These are phyloP conservation scores for Tylopilus subfusipes DNA, from an alignment of 768 basidiomycete genomes.

Conservation along the genomic window DNA sequence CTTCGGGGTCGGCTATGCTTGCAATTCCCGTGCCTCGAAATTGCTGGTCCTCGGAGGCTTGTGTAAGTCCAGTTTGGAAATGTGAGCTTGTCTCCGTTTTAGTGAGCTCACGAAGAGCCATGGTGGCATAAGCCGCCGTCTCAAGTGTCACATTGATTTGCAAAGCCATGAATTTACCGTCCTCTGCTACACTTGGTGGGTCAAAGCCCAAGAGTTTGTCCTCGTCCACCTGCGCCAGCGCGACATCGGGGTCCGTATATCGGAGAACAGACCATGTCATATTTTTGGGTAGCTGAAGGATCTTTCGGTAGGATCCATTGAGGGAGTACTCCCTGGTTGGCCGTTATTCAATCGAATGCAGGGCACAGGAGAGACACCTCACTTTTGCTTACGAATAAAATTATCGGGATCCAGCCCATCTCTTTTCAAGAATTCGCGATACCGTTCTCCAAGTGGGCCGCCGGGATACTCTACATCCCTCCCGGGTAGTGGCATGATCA, in stretches of 20 bases:
- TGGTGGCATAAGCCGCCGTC: conserved; percentile 94
- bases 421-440: conserved; percentile 71
- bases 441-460: conserved; percentile 81
- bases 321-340: conserved; percentile 79
- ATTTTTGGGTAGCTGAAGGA: conserved; percentile 80
- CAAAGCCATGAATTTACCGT: conserved; percentile 84
- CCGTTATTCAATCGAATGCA: conserved; percentile 7
- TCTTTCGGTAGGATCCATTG: conserved; percentile 89
- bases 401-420: conserved; percentile 92
- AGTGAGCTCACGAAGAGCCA: conserved; percentile 93
- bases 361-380: conserved; percentile 21
- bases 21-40: conserved; percentile 52
- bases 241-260: conserved; percentile 92
- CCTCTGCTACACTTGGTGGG: conserved; percentile 57
- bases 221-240: conserved; percentile 93
- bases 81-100: conserved; percentile 95
- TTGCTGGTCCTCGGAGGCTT: conserved; percentile 76
- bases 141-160: conserved; percentile 84
- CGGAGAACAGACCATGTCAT: conserved; percentile 77
- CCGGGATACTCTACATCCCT: conserved; percentile 92
- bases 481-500: conserved; percentile 96
- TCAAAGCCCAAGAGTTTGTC: conserved; percentile 84
- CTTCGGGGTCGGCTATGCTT: conserved; percentile 23
- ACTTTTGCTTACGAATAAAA: conserved; percentile 89
- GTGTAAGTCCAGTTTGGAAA: conserved; percentile 78